Base-by-base conservation (phyloP, 2,329 filamentous ascomycete genomes). In the Microthyrium microscopicum region DNA sequence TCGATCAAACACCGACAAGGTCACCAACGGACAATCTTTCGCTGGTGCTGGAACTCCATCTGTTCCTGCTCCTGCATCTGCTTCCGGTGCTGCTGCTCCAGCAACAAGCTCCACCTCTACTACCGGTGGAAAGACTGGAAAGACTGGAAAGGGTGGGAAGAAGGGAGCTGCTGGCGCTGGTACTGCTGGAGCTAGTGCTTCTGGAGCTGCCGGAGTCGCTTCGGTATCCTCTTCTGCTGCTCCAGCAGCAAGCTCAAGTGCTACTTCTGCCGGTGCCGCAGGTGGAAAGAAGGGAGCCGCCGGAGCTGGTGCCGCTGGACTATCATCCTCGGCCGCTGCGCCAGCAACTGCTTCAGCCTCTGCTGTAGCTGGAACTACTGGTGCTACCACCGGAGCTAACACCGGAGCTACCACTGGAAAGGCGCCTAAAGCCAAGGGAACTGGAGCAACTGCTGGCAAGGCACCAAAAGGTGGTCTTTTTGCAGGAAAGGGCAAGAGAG, bases 1-100 rank as follows among this genome's bases (percentile, higher is more conserved):
- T 18, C 34, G 34, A 9, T 19, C 13, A 2, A 36, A 36, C 15
- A 29, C 34, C 19, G 34, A 36, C 16, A 27, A 31, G 18, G 20
- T 20, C 16, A 36, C 34, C 15, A 33, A 33, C 27, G 31, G 31
- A 26, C 17, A 26, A 5, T 25, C 20, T 4, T 33, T 33, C 12
- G 31, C 24, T 19, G 31, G 31, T 2, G 27, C 31, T 19, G 31
- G 31, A 27, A 26, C 31, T 5, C 31, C 31, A 5, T n/a, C 31
- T 17, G 31, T 33, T 26, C 31, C 25, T 11, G 31, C 22, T 19
- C 31, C 31, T 5, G 29, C 29, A 12, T 22, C 21, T 11, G 15
- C 15, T 19, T 13, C 29, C 22, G 28, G 5, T 5, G 21, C 20
- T 7, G 31, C 31, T 17, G 8, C 7, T 33, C 20, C 20, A 4